A percentile compares a stretch with the other conserved stretches of the same genome.
Conservation (phyloP, 257 asterid genomes). For the Capsicum rhomboideum region DNA sequence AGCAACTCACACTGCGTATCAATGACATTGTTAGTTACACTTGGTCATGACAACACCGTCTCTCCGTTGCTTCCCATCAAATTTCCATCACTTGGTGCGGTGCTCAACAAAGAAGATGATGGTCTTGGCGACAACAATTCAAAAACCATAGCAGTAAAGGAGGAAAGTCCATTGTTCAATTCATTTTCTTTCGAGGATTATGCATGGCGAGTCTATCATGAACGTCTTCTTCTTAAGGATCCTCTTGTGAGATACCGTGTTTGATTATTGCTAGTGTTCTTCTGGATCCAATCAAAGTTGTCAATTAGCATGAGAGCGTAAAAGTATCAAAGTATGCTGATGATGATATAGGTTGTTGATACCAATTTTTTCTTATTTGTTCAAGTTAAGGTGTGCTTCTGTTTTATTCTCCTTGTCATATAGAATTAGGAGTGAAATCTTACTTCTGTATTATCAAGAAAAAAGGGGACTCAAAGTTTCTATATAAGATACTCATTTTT, state of each 20-base stretch:
- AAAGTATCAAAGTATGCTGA: neutral
- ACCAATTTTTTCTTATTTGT: neutral
- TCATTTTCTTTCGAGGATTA: conserved; percentile 59
- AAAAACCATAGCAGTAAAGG: neutral
- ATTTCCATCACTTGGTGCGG: neutral
- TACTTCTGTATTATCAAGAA: neutral
- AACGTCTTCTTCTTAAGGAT: conserved; percentile 43
- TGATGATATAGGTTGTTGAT: neutral
- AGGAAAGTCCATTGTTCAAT: conserved; percentile 22
- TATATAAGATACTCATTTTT: neutral
- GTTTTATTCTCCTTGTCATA: neutral
- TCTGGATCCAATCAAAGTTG: neutral
- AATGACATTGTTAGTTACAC: conserved; percentile 51
- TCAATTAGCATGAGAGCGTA: neutral
- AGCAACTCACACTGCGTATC: conserved; percentile 15
- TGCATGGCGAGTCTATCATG: conserved; percentile 72
- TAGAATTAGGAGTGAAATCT: neutral
- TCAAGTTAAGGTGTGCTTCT: neutral
- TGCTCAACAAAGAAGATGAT: neutral
- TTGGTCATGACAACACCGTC: conserved; percentile 40
- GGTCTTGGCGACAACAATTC: neutral
- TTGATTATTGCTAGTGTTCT: neutral
- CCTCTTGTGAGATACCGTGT: conserved; percentile 42
- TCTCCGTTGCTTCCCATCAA: conserved; percentile 29
- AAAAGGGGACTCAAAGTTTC: neutral